Percentiles rank a stretch among this genome's conserved stretches.
phyloP scores from a whole-genome alignment of 2,329 filamentous ascomycete species.

The Xylariaceae sp. region DNA sequence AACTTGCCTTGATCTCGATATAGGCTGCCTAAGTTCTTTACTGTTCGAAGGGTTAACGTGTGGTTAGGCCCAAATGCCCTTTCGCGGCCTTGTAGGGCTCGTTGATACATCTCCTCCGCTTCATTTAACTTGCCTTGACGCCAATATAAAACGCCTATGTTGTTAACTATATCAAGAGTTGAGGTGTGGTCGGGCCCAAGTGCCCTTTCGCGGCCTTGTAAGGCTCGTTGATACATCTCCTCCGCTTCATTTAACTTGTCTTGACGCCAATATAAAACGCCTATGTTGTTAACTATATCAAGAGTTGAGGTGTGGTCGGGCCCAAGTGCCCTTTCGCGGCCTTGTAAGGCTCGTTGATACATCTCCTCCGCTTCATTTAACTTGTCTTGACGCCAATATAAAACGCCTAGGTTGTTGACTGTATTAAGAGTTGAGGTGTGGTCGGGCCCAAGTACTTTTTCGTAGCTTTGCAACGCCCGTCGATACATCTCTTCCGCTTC shows the following conservation, averaged over 20 bases:
- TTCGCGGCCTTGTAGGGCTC: constrained; percentile 37
- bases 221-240: constrained; percentile 39
- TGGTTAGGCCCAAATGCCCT: neutral
- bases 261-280: neutral
- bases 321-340: constrained; percentile 9
- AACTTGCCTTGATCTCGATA: constrained; percentile 27
- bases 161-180: neutral
- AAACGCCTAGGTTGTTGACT: neutral
- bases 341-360: constrained; percentile 39
- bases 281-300: constrained; percentile 1
- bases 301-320: constrained; percentile 1
- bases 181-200: constrained; percentile 4
- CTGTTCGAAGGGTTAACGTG: too few relatives aligned
- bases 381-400: constrained; percentile 23
- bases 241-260: constrained; percentile 38
- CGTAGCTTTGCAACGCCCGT: constrained; percentile 38
- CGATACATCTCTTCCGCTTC: constrained; percentile 41
- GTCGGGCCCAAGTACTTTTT: neutral
- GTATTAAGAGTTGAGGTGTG: neutral
- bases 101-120: constrained; percentile 40
- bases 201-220: constrained; percentile 30
- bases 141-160: constrained; percentile 3
- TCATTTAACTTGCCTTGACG: constrained; percentile 36
- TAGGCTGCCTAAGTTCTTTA: neutral
- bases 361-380: constrained; percentile 39